phyloP scores from a whole-genome alignment of 768 basidiomycete species.

The Naganishia friedmannii region DNA sequence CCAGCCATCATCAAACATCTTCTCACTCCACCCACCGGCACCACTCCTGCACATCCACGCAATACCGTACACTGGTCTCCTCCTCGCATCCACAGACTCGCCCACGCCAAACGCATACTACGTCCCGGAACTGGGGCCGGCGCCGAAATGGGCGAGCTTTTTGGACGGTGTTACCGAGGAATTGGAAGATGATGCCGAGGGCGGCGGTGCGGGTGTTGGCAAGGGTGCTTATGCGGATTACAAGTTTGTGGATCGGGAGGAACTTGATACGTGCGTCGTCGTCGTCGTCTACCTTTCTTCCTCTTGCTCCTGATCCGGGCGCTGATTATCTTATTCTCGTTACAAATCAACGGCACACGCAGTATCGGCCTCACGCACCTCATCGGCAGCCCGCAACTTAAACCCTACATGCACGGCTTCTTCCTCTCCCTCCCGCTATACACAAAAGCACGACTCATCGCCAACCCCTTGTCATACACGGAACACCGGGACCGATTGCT shows the following conservation, averaged over 20 bases:
- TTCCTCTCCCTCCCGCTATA: conserved; percentile 94
- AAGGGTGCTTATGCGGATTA: conserved; percentile 80
- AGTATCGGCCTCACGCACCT: conserved; percentile 86
- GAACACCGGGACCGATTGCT: conserved; percentile 89
- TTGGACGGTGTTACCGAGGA: conserved; percentile 98
- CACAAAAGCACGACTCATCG: conserved; percentile 88
- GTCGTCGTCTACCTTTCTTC: no score
- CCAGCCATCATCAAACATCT: conserved; percentile 72
- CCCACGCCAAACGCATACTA: conserved; percentile 92
- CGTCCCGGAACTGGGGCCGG: conserved; percentile 92
- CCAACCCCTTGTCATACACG: conserved; percentile 91
- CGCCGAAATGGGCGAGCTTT: conserved; percentile 95
- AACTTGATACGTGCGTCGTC: conserved; percentile 63
- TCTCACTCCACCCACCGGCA: conserved; percentile 82
- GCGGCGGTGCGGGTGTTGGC: conserved; percentile 53
- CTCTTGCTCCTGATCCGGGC: not conserved
- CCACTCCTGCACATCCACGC: conserved; percentile 90
- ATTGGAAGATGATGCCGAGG: conserved; percentile 77
- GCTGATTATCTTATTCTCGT: conserved; percentile 47
- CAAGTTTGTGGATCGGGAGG: conserved; percentile 88
- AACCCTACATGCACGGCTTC: conserved; percentile 99
- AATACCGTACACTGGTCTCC: conserved; percentile 78
- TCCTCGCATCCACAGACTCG: conserved; percentile 93
- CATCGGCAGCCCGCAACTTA: conserved; percentile 87
- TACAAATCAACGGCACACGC: conserved; percentile 51